Conservation (phyloP, 2,329 filamentous ascomycete species). For the Grosmannia clavigera region DNA sequence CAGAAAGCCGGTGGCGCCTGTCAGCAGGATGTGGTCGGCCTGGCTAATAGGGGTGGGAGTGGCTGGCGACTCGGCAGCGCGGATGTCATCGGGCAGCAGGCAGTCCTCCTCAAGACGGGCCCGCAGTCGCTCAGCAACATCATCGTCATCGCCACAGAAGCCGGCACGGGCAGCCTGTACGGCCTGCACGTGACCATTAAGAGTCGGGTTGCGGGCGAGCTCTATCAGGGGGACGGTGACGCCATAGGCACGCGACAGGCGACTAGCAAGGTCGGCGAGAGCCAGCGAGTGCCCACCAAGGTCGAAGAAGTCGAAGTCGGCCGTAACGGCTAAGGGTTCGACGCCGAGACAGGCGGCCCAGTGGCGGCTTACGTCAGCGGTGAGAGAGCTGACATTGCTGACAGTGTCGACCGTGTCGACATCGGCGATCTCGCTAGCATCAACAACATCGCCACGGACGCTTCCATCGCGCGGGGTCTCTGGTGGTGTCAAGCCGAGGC, state of each 20-base stretch:
- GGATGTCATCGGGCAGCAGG: constrained; percentile 55
- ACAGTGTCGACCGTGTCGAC: constrained; percentile 9
- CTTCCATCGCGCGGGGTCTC: constrained; percentile 19
- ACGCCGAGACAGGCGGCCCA: constrained; percentile 62
- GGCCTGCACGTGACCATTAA: constrained; percentile 60
- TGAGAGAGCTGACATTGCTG: constrained; percentile 37
- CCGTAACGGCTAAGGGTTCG: constrained; percentile 49
- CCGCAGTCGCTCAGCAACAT: background rate
- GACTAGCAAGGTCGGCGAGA: constrained; percentile 64
- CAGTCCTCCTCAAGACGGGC: constrained; percentile 23
- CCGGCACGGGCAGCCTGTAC: constrained; percentile 61
- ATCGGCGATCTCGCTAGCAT: constrained; percentile 17
- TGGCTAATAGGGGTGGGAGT: constrained; percentile 32
- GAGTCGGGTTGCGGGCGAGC: constrained; percentile 58
- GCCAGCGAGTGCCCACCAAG: constrained; percentile 67
- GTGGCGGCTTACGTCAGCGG: constrained; percentile 55
- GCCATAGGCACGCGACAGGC: constrained; percentile 56
- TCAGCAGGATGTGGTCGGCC: constrained; percentile 57
- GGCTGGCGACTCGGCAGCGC: background rate
- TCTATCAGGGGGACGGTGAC: constrained; percentile 60
- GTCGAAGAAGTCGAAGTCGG: constrained; percentile 69
- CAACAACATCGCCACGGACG: background rate
- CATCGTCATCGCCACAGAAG: constrained; percentile 31
- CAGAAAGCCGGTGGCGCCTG: constrained; percentile 64
- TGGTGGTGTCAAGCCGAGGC: constrained; percentile 24